Conservation (phyloP, 2,329 filamentous ascomycete species). For the Claviceps sorghi region DNA sequence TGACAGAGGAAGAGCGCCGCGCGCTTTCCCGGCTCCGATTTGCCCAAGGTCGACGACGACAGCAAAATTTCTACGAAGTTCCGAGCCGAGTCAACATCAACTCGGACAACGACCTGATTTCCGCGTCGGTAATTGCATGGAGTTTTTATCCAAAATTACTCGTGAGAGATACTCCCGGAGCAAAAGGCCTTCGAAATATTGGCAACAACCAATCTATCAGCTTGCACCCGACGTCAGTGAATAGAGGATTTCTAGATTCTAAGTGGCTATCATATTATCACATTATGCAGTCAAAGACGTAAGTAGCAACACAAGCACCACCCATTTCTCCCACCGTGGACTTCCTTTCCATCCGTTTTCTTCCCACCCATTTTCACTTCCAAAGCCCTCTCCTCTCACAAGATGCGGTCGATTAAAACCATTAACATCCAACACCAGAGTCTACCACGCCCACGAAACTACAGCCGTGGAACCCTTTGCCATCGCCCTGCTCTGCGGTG, state of each 20-base stretch:
- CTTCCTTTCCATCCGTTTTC: background rate
- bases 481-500: constrained; percentile 72
- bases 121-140: constrained; percentile 75
- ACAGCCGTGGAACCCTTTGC: constrained; percentile 69
- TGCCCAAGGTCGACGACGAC: constrained; percentile 36
- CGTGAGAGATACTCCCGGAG: constrained; percentile 51
- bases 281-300: constrained; percentile 84
- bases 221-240: constrained; percentile 78
- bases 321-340: background rate
- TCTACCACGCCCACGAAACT: constrained; percentile 84
- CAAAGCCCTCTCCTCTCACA: too few relatives aligned
- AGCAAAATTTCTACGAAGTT: constrained; percentile 67
- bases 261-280: constrained; percentile 91
- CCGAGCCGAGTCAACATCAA: constrained; percentile 61
- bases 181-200: constrained; percentile 77
- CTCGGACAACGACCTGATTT: constrained; percentile 64
- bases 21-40: constrained; percentile 56
- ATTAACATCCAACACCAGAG: constrained; percentile 28
- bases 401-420: background rate
- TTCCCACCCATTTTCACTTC: background rate
- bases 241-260: constrained; percentile 53
- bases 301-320: constrained; percentile 9
- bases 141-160: constrained; percentile 93
- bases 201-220: constrained; percentile 85
- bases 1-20: constrained; percentile 59